Evolutionary conservation across 345 rosid genomes (phyloP).

Genomic region (Alliaria petiolata): DNA sequence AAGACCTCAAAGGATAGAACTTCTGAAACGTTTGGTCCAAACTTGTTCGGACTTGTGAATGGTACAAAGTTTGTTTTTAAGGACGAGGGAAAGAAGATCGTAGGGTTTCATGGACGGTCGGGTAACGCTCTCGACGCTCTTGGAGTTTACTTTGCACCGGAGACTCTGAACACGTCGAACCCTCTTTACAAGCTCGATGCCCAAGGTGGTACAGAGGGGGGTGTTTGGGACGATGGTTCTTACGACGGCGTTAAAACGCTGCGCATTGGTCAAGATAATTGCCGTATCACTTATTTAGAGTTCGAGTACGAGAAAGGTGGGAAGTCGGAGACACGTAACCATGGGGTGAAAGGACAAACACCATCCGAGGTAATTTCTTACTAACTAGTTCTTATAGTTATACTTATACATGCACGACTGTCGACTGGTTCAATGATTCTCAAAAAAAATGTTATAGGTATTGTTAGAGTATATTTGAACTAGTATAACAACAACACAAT

Average conservation of each 20-base stretch:
- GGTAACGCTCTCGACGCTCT: background rate
- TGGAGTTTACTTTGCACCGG: background rate
- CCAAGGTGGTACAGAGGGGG: constrained; percentile 11
- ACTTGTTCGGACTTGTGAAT: background rate
- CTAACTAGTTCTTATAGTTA: background rate
- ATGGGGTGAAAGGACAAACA: constrained; percentile 14
- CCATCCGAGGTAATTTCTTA: constrained; percentile 11
- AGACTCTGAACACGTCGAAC: background rate
- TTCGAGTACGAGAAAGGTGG: constrained; percentile 11
- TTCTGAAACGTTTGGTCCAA: constrained; percentile 15
- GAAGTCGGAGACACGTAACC: background rate
- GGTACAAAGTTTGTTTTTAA: constrained; percentile 11
- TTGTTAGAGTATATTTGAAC: background rate
- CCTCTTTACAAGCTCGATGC: constrained; percentile 15
- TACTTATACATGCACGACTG: too few species aligned
- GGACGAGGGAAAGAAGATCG: constrained; percentile 3
- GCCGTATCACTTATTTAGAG: constrained; percentile 21
- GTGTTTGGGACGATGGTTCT: constrained; percentile 15
- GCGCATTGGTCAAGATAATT: constrained; percentile 7
- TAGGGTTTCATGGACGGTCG: constrained; percentile 10
- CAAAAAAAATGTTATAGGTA: background rate
- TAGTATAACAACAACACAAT: background rate
- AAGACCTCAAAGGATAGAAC: constrained; percentile 16
- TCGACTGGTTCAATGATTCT: background rate
- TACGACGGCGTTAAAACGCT: background rate